Evolutionary conservation across 768 basidiomycete genomes (phyloP), one percentile per base, ranked within the genome.

Genomic region (Xerocomellus amylosporus): DNA sequence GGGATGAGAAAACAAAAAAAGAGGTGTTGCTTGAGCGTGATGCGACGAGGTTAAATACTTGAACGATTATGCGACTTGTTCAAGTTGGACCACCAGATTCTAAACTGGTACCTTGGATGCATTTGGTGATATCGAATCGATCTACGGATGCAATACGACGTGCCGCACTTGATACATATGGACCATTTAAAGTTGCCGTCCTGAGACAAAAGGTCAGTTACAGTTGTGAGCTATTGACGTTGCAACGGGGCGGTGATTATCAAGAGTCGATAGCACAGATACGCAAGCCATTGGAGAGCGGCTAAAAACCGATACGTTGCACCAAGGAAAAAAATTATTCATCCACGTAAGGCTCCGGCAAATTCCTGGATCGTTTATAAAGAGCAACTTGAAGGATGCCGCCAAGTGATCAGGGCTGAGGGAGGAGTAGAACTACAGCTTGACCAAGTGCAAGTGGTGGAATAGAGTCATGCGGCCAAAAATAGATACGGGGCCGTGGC

Each of bases 331-430:
- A 40, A 49, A 61, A 40, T 42, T 52, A 12, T 36, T 31, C 17
- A n/a, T 61, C 45, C 53, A 63, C 60, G 44, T 62, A 62, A 61
- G 28, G 30, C 34, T 17, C 46, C 17, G 46, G 56, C 43, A 33
- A 60, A 28, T 41, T 38, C 31, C 31, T n/a, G 34, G 14, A 42
- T 20, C 5, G 30, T 14, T 33, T 14, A 40, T 39, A 34, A 30
- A 54, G 22, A 38, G 30, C 33, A 10, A n/a, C n/a, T n/a, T n/a
- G n/a, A n/a, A 34, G 24, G 31, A 15, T 10, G 28, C 19, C 28
- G n/a, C 49, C 24, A 15, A n/a, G n/a, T n/a, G 8, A 15, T n/a
- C 36, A 46, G 52, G 52, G 51, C 37, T 8, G 24, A 40, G 51
- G 34, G 54, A 43, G 40, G 17, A 8, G 15, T 22, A 24, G 33